phyloP scores from a whole-genome alignment of 768 basidiomycete species.

The Tephrocybe rancida region DNA sequence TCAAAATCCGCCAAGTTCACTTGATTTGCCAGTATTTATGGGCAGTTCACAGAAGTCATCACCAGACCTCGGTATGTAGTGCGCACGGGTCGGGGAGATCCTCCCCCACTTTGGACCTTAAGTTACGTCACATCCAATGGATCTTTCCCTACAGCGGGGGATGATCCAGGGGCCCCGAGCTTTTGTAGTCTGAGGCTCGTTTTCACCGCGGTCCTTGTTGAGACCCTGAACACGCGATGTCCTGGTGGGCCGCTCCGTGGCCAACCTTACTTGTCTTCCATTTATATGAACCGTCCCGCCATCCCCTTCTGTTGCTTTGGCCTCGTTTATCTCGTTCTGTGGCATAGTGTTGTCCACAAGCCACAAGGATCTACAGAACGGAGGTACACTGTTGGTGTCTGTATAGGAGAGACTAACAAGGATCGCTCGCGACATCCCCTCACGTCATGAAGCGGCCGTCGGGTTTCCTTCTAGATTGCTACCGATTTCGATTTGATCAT shows the following conservation, averaged over 20 bases:
- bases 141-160: not conserved
- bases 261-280: constrained; percentile 2
- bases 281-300: not conserved
- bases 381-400: no score
- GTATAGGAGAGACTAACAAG: not conserved
- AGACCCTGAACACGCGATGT: not conserved
- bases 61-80: not conserved
- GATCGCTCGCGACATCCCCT: not conserved
- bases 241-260: no score
- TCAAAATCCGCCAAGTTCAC: not conserved
- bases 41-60: not conserved
- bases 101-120: not conserved
- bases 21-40: constrained; percentile 12
- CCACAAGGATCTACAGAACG: not conserved
- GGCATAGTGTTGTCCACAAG: not conserved
- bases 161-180: not conserved
- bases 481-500: no score
- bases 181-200: not conserved
- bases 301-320: not conserved
- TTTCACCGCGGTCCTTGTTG: no score
- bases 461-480: no score
- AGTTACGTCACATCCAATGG: not conserved
- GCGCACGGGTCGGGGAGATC: not conserved
- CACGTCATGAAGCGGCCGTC: not conserved
- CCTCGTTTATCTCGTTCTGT: not conserved